Evolutionary conservation across 2,329 filamentous ascomycete genomes (phyloP).

Genomic region (Phyllosticta citriasiana): DNA sequence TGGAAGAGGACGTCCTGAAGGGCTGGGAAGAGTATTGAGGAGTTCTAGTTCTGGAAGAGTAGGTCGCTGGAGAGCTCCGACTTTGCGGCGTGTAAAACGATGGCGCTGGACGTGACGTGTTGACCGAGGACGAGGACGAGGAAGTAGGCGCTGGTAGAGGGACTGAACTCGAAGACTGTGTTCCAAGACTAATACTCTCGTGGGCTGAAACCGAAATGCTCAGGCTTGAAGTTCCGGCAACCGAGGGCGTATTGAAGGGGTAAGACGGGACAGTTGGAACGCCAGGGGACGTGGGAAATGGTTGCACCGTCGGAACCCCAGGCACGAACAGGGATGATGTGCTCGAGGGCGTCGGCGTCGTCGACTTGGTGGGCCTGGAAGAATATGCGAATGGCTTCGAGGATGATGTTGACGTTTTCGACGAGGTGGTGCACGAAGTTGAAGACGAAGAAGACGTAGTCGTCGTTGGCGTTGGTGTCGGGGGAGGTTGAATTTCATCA

Average conservation of each 20-base stretch:
- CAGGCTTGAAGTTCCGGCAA: conserved; percentile 1
- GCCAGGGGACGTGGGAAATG: conserved; percentile 24
- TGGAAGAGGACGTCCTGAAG: not conserved
- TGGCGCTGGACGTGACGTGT: conserved; percentile 10
- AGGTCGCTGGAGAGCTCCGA: not conserved
- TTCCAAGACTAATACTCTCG: not conserved
- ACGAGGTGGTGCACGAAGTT: not conserved
- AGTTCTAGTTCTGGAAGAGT: not conserved
- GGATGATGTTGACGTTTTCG: not conserved
- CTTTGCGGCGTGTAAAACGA: conserved; percentile 12
- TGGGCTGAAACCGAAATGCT: not conserved
- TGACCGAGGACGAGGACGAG: conserved; percentile 11
- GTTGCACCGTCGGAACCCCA: conserved; percentile 23
- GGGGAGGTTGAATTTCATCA: conserved; percentile 3
- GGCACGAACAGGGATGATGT: conserved; percentile 10
- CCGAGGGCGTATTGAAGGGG: conserved; percentile 17
- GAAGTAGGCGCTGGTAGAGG: conserved; percentile 7
- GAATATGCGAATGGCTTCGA: not conserved
- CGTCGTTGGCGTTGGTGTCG: conserved; percentile 7
- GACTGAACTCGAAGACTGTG: not conserved
- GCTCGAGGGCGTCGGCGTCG: not conserved
- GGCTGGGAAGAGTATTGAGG: not conserved
- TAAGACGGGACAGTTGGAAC: conserved; percentile 22
- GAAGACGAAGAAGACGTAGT: not conserved
- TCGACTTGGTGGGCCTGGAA: not conserved